Percentiles rank a stretch among this genome's conserved stretches.
Conservation (phyloP, 2,329 filamentous ascomycete genomes). For the Colletotrichum eleusines region DNA sequence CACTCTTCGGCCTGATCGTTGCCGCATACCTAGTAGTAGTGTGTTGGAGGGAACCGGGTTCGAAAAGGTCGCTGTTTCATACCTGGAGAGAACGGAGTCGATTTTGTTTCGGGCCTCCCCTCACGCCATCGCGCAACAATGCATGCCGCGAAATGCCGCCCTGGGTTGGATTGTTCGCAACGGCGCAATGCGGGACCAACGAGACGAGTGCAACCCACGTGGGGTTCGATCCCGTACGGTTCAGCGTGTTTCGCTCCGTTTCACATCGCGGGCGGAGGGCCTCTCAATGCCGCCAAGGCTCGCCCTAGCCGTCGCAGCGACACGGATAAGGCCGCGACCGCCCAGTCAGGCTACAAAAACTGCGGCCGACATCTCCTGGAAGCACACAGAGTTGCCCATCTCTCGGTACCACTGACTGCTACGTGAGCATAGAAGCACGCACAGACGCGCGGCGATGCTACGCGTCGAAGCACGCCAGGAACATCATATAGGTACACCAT, state of each 20-base stretch:
- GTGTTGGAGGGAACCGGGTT: neutral
- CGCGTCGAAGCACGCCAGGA: neutral
- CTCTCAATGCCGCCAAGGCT: neutral
- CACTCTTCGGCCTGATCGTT: slow-evolving; percentile 17
- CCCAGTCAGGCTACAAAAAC: too few relatives aligned
- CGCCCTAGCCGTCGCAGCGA: neutral
- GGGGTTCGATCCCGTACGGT: slow-evolving; percentile 4
- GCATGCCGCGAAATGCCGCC: slow-evolving; percentile 1
- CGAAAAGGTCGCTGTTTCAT: slow-evolving; percentile 17
- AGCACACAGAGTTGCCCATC: too few relatives aligned
- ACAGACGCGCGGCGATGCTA: neutral
- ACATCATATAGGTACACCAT: neutral
- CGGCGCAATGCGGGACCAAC: slow-evolving; percentile 9
- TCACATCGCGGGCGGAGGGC: slow-evolving; percentile 4
- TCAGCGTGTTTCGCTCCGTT: slow-evolving; percentile 28
- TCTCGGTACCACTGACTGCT: too few relatives aligned
- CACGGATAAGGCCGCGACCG: neutral
- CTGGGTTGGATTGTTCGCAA: slow-evolving; percentile 7
- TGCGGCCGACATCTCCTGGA: too few relatives aligned
- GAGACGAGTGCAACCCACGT: slow-evolving; percentile 27
- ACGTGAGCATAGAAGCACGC: neutral
- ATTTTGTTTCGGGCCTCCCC: neutral
- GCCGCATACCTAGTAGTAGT: neutral
- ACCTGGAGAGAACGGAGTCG: slow-evolving; percentile 10
- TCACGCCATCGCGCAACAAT: slow-evolving; percentile 15